Conservation (phyloP, 495 filamentous ascomycete species). For the Podospora comata region DNA sequence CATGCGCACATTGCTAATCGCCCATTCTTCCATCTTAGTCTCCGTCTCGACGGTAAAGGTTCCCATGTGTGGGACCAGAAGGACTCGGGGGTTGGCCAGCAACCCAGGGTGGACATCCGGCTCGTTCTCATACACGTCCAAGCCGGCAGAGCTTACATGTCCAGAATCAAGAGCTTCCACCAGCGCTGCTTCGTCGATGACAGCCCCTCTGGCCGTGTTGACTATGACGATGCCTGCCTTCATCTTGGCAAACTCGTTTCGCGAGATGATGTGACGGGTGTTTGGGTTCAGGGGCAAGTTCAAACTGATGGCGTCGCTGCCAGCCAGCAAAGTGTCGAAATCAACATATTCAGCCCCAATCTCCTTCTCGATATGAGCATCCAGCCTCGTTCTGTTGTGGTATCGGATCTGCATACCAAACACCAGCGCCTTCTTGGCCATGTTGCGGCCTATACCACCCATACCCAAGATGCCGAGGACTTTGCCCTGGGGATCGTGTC, state of each 20-base stretch:
- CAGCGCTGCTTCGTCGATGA: conserved; percentile 70
- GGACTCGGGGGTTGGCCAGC: conserved; percentile 63
- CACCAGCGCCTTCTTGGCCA: conserved; percentile 48
- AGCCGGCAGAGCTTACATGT: conserved; percentile 63
- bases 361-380: conserved; percentile 51
- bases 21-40: conserved; percentile 74
- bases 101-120: conserved; percentile 69
- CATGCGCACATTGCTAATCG: conserved; percentile 62
- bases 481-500: conserved; percentile 69
- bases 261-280: conserved; percentile 65
- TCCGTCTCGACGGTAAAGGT: conserved; percentile 62
- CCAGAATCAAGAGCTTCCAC: conserved; percentile 66
- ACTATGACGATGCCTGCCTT: conserved; percentile 68
- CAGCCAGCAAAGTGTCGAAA: conserved; percentile 63
- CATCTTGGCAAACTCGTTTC: conserved; percentile 62
- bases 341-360: conserved; percentile 63
- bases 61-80: conserved; percentile 79
- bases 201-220: conserved; percentile 66
- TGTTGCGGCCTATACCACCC: conserved; percentile 73
- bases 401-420: conserved; percentile 70
- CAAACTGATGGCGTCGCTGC: conserved; percentile 71
- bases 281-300: conserved; percentile 70
- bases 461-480: conserved; percentile 79
- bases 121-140: conserved; percentile 82
- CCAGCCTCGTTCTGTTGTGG: conserved; percentile 55